Evolutionary conservation across 2,329 filamentous ascomycete genomes (phyloP).

Genomic region (Thielaviopsis populi): DNA sequence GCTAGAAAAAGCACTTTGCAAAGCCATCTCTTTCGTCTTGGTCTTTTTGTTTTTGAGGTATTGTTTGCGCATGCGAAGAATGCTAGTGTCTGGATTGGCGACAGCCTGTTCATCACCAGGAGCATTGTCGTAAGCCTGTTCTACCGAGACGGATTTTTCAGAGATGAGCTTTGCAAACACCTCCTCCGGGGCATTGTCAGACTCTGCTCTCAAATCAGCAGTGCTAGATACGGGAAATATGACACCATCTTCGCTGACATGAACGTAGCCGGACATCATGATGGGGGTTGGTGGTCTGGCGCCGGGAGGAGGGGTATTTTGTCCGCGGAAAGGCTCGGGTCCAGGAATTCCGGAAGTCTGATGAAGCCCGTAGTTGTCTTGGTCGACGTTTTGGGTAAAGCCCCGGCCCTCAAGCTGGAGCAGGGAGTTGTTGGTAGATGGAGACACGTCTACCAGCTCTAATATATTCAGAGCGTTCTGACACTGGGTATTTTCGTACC

Average conservation of each 20-base stretch:
- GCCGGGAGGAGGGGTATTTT: slow-evolving; percentile 1
- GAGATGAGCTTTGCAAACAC: neutral
- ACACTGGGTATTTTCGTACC: neutral
- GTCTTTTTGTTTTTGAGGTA: neutral
- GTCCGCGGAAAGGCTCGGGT: neutral
- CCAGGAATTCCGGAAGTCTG: neutral
- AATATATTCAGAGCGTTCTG: neutral
- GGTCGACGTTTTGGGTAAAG: neutral
- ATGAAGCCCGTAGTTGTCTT: neutral
- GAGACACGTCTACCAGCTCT: neutral
- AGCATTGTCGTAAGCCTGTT: neutral
- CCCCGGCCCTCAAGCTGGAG: neutral
- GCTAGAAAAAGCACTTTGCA: neutral
- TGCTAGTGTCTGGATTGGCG: neutral
- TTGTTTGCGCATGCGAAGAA: neutral
- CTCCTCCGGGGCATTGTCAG: neutral
- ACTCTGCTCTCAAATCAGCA: neutral
- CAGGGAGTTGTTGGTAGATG: neutral
- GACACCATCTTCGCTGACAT: neutral
- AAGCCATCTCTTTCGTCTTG: neutral
- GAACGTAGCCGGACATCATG: neutral
- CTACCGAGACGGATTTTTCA: neutral
- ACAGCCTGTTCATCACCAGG: neutral
- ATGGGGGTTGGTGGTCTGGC: slow-evolving; percentile 12
- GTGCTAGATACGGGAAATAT: neutral